Base-by-base conservation (phyloP, 2,329 filamentous ascomycete genomes). In the Cryphonectria parasitica region DNA sequence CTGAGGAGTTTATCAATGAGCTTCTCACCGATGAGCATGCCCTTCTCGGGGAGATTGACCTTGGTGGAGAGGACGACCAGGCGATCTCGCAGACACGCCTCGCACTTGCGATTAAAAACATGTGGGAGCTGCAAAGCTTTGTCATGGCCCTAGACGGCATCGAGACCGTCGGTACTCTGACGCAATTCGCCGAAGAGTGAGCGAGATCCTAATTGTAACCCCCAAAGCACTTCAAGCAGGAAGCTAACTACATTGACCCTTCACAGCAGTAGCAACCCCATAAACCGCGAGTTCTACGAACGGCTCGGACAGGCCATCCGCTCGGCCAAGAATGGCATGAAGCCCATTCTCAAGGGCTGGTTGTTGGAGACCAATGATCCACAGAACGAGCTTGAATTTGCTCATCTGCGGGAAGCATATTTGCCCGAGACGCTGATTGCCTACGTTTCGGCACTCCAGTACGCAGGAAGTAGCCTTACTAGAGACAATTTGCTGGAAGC, bases 391-490 rank as follows among this genome's bases (percentile, higher is more conserved):
- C 86, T 94, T 22, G 89, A 92, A 68, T 86, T 94, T 64, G 81
- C 82, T 64, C 82, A 85, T 34, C 88, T 98, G 66, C 90, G 94
- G 74, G 87, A 89, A 68, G 88, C 89, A 0, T 98, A 97, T 80
- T 85, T 99, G 3, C 95, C 96, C 1, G 94, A 98, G 78, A 88
- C 93, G 25, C 85, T 97, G 58, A 86, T 99, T 65, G 93, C 92
- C 2, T 98, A 96, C 79, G 89, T 96, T 77, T 91, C 88, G 76
- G 90, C 92, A 1, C 83, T 98, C 65, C 92, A 97, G 78, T 92
- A 92, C 77, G 91, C 92, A 0, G 94, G 93, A 3, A 90, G 89
- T 63, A 86, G 89, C 64, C 83, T 97, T 60, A 91, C 90, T 62
- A 90, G 94, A 60, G 92, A 95, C 71, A 88, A 91, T 74, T 85